phyloP scores from a whole-genome alignment of 805 yeast genomes.

The Ogataea saltuana region DNA sequence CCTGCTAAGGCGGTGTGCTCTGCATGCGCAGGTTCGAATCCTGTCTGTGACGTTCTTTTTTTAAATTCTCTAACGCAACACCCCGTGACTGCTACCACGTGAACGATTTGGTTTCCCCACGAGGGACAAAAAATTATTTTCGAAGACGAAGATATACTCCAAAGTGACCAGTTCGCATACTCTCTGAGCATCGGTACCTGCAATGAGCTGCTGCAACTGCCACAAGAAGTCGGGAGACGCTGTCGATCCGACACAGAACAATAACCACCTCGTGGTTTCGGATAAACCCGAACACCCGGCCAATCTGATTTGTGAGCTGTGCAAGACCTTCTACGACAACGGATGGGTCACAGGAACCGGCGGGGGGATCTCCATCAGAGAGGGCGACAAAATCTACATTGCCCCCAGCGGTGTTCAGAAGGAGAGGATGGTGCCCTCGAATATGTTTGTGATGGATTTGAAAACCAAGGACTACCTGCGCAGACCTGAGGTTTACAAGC shows the following conservation, averaged over 20 bases:
- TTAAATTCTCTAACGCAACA: not conserved
- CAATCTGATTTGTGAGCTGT: slow-evolving; percentile 77
- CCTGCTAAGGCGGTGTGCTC: slow-evolving; percentile 87
- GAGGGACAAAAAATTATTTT: no score
- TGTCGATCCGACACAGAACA: slow-evolving; percentile 1
- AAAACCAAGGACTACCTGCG: slow-evolving; percentile 52
- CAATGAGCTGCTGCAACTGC: slow-evolving; percentile 16
- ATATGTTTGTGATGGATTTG: slow-evolving; percentile 76
- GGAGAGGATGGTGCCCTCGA: slow-evolving; percentile 78
- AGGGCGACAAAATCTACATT: slow-evolving; percentile 58
- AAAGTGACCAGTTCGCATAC: no score
- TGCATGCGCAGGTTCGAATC: slow-evolving; percentile 99
- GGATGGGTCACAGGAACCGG: slow-evolving; percentile 97
- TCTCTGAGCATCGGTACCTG: no score
- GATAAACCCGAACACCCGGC: slow-evolving; percentile 63
- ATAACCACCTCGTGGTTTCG: slow-evolving; percentile 24
- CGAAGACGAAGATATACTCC: no score
- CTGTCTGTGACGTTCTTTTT: slow-evolving; percentile 89
- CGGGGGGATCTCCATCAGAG: slow-evolving; percentile 84
- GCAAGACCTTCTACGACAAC: slow-evolving; percentile 71
- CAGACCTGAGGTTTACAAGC: slow-evolving; percentile 68
- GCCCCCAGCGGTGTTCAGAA: slow-evolving; percentile 98
- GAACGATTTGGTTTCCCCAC: no score
- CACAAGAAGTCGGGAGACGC: slow-evolving; percentile 1
- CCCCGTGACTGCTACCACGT: no score